Conservation (phyloP, 495 filamentous ascomycete species). For the Penicillium ucsense region DNA sequence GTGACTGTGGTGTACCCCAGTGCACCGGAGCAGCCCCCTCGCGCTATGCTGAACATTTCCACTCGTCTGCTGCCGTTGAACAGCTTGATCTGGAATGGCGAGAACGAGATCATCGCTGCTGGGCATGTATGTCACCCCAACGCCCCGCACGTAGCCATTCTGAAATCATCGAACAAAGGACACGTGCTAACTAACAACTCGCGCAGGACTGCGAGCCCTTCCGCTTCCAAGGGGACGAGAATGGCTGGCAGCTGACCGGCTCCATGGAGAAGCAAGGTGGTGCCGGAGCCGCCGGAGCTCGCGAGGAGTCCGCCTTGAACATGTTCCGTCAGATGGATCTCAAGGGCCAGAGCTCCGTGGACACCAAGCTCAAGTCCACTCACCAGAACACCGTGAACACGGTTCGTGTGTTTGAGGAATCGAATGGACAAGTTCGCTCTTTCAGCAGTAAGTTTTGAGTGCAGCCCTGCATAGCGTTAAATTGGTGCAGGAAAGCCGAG, state of each 20-base stretch:
- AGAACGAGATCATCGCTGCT: conserved; percentile 89
- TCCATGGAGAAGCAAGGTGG: conserved; percentile 60
- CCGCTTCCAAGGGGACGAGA: conserved; percentile 69
- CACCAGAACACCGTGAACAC: conserved; percentile 96
- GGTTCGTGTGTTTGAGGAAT: conserved; percentile 61
- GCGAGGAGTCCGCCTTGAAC: conserved; percentile 82
- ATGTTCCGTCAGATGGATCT: conserved; percentile 99
- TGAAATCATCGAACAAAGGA: too few relatives aligned
- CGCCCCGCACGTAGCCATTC: too few relatives aligned
- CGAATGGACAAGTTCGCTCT: conserved; percentile 54
- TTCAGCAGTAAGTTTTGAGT: conserved; percentile 69
- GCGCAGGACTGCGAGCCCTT: conserved; percentile 82
- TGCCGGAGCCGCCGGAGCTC: conserved; percentile 45
- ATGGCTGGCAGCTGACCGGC: conserved; percentile 79
- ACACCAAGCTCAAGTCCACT: conserved; percentile 88
- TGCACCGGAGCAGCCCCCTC: conserved; percentile 82
- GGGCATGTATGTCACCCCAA: conserved; percentile 53
- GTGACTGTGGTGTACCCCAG: conserved; percentile 93
- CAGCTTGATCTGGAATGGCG: conserved; percentile 84
- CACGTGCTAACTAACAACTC: conserved; percentile 2
- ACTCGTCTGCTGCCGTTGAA: conserved; percentile 86
- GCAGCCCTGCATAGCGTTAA: too few relatives aligned
- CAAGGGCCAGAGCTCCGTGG: conserved; percentile 79
- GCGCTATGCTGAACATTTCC: conserved; percentile 75
- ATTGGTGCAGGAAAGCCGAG: conserved; percentile 1